Base-by-base conservation (phyloP, 257 asterid genomes). In the Nicotiana tabacum region DNA sequence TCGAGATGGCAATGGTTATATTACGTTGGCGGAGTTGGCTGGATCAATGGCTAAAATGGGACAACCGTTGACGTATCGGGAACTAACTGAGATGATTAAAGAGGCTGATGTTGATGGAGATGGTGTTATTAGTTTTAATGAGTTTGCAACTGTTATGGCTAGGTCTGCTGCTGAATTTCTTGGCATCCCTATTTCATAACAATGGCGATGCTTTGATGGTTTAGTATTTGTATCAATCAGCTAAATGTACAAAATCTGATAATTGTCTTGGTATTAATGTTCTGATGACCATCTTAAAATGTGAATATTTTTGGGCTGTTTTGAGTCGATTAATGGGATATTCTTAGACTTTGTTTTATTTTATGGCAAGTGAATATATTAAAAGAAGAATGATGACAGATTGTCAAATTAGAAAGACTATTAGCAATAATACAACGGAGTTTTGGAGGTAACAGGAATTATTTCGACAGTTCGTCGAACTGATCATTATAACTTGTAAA, bases 11-110 rank as follows among this genome's bases (percentile, higher is more conserved):
- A 95, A 91, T 79, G 99, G 98, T 7, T 92, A 88, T 88, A 91
- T 95, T 80, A 95, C 99, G 11, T 89, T 93, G 58, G 97, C 97
- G 48, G 97, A 94, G 90, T 90, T 95, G 39, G 98, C 98, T 1
- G 92, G 94, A 16, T 89, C 90, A 82, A 95, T 95, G 99, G 96
- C 97, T 1, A 95, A 92, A 87, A 92, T 95, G 95, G 97, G 99
- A 0, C 96, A 92, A 84, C 93, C 99, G 9, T 87, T 94, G 62
- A 90, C 99, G 53, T 94, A 92, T 81, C 87, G 91, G 1, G 99
- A 95, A 90, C 90, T 95, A 1, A 91, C 90, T 72, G 93, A 95
- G 82, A 95, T 92, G 97, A 91, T 95, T 84, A 83, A 46, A 55
- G 98, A 95, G 58, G 99, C 98, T 32, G 99, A 95, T 82, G 85